Evolutionary conservation across 495 filamentous ascomycete genomes (phyloP).

Genomic region (Neurospora pannonica): DNA sequence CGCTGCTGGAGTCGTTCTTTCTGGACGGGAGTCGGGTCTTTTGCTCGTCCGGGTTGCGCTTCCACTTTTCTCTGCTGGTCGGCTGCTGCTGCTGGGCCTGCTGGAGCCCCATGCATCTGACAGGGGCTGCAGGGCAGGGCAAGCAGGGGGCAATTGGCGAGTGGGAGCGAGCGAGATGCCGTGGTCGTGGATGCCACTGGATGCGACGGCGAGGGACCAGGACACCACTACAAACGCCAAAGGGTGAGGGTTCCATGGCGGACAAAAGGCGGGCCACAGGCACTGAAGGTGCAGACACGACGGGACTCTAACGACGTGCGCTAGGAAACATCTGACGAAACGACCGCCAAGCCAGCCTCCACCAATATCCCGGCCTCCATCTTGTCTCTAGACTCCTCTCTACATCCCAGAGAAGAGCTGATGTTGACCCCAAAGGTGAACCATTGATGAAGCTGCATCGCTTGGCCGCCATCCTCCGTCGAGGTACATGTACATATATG

Average conservation of each 20-base stretch:
- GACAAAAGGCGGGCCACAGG: background rate
- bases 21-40: background rate
- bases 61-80: background rate
- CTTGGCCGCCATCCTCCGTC: background rate
- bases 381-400: background rate
- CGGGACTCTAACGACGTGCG: constrained; percentile 2
- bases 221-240: background rate
- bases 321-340: constrained; percentile 11
- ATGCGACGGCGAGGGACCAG: background rate
- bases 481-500: background rate
- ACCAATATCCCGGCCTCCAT: background rate
- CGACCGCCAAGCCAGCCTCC: constrained; percentile 4
- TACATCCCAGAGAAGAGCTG: background rate
- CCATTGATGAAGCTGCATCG: background rate
- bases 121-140: background rate
- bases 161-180: background rate
- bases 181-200: background rate
- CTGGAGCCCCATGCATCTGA: background rate
- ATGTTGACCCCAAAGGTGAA: background rate
- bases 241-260: background rate
- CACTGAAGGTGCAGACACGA: background rate
- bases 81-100: background rate
- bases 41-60: background rate
- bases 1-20: background rate
- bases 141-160: background rate